Base-by-base conservation (phyloP, 495 filamentous ascomycete genomes). In the Xylaria castorea region DNA sequence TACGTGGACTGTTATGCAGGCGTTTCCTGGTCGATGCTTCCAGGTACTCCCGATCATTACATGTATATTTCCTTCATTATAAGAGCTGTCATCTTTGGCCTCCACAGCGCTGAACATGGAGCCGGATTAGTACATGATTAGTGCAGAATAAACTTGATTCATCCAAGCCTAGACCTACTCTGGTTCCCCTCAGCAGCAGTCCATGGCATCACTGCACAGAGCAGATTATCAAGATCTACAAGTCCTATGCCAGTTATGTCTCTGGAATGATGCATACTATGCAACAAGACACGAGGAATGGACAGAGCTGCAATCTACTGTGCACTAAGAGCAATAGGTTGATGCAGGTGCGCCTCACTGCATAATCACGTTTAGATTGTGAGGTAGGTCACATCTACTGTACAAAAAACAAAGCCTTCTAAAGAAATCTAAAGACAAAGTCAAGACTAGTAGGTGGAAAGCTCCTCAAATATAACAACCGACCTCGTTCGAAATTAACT, bases 221-320 rank as follows among this genome's bases (percentile, higher is more conserved):
- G 36, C 8, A 36, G 25, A 64, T 34, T 65, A 65, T 65, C 60
- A 71, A 36, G 69, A 71, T 71, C 69, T 71, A 22, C 61, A 64
- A 42, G 12, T 64, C 8, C 60, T 42, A 9, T 32, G 55, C 30
- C 48, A 27, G 32, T 68, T 42, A 20, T 57, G 50, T 68, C 6
- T 22, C 1, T 20, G 25, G 14, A 16, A 57, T 68, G 20, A 48
- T 46, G 18, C 40, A 12, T 22, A 67, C 3, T 22, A 53, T 42
- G 66, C 66, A 68, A 5, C 50, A 57, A 36, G 66, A 67, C 32
- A 53, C 50, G 36, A 40, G 32, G 30, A 53, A 34, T 38, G 18
- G 12, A 20, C 27, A 36, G 18, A 55, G n/a, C 14, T 50, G 36
- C 34, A 34, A 55, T 36, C 42, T 68, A 50, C 46, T 44, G 50